phyloP scores from a whole-genome alignment of 768 basidiomycete species.

The Phaeolepiota aurea region DNA sequence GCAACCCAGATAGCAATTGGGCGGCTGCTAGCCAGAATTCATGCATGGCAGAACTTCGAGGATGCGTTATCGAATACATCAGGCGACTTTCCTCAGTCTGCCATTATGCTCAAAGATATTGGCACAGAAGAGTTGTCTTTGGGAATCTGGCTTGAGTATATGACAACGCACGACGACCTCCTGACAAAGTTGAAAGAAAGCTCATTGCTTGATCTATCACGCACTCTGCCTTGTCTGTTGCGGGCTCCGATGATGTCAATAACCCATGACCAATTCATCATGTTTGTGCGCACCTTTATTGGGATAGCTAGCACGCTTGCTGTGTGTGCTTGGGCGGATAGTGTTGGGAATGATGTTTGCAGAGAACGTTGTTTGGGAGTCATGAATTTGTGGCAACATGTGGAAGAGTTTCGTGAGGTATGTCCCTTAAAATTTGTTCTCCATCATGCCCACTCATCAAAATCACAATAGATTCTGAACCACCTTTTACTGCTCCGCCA shows the following conservation, averaged over 20 bases:
- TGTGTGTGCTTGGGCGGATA: constrained; percentile 77
- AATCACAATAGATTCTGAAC: constrained; percentile 52
- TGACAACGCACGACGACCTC: constrained; percentile 52
- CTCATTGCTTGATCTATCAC: constrained; percentile 22
- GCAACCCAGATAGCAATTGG: constrained; percentile 35
- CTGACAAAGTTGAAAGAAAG: constrained; percentile 34
- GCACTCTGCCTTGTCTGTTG: constrained; percentile 30
- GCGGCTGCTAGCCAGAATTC: constrained; percentile 40
- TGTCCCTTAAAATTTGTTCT: constrained; percentile 5
- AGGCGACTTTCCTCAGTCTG: constrained; percentile 42
- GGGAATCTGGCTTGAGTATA: constrained; percentile 67
- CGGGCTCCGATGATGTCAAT: constrained; percentile 15
- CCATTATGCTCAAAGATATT: constrained; percentile 49
- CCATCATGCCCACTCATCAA: not conserved
- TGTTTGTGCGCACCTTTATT: constrained; percentile 57
- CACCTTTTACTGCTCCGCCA: constrained; percentile 66
- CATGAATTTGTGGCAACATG: constrained; percentile 55
- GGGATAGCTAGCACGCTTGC: constrained; percentile 62
- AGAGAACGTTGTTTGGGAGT: constrained; percentile 58
- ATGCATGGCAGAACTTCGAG: constrained; percentile 53
- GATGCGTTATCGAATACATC: constrained; percentile 48
- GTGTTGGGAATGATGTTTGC: constrained; percentile 55
- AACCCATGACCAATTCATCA: constrained; percentile 51
- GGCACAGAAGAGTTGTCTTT: constrained; percentile 57
- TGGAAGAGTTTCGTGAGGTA: constrained; percentile 71